Evolutionary conservation across 306 rosid genomes (phyloP), one percentile per base, ranked within the genome.

Genomic region (Lupinus albus): DNA sequence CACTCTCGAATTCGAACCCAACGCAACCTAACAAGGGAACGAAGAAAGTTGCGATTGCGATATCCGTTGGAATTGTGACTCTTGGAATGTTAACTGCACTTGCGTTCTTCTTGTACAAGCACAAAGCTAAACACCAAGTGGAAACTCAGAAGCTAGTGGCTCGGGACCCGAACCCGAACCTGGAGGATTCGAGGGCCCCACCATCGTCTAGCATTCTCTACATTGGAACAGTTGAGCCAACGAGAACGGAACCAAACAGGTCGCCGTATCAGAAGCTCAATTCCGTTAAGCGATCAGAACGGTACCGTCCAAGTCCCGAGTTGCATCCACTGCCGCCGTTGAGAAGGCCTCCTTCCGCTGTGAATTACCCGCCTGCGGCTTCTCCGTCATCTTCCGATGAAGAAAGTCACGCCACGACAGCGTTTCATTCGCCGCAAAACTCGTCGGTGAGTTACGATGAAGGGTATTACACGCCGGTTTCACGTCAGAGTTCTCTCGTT

Each of bases 1-100:
- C 36, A 4, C 70, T 12, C n/a, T 82, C 54, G 75, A 50, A 74
- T 80, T 6, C 36, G 7, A 33, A 78, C 59, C 93, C 95, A 1
- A 78, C 83, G 9, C 79, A 79, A 20, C 88, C 96, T 0, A 62
- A 78, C 1, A 88, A 71, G 49, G 87, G 87, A 0, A 84, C 95
- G 0, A 88, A 88, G 62, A 88, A 81, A 28, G 86, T 88, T 0
- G 97, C 97, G 52, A 87, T 93, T 52, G 97, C 86, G n/a, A 82
- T 84, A 81, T 93, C 97, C 7, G 99, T 93, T 10, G 96, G 94
- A 30, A 82, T 93, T 14, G 97, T 93, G 38, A 86, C 94, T 6
- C 91, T 93, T 4, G 99, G 99, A 8, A 93, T 93, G 99, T 84
- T 93, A 46, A 88, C 99, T 1, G 99, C 88, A 2, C 91, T 93